These are phyloP conservation scores for Solanum rostratum DNA, from an alignment of 257 asterid species.

Conservation along the genomic window DNA sequence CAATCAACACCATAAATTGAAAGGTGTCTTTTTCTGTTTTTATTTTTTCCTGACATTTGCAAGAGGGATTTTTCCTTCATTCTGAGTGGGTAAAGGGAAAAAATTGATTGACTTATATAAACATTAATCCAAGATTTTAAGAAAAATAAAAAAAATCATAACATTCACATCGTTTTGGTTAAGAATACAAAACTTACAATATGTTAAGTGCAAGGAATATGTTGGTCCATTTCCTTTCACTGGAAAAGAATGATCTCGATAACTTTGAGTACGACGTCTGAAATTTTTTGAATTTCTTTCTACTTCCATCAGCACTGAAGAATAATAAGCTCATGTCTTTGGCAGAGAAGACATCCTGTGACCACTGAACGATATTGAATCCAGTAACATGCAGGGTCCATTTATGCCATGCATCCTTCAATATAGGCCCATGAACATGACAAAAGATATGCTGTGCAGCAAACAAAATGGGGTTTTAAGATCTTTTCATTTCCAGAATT, in stretches of 20 bases:
- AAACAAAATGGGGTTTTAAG: constrained; percentile 8
- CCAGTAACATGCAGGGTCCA: constrained; percentile 38
- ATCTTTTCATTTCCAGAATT: background rate
- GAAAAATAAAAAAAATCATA: background rate
- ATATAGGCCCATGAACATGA: constrained; percentile 34
- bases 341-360: constrained; percentile 30
- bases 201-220: constrained; percentile 61
- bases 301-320: constrained; percentile 41
- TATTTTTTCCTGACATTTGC: background rate
- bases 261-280: constrained; percentile 31
- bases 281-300: constrained; percentile 16
- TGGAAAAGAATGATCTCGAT: constrained; percentile 33
- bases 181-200: constrained; percentile 41
- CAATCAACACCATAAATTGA: background rate
- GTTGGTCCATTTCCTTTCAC: constrained; percentile 59
- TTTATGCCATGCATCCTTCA: constrained; percentile 36
- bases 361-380: constrained; percentile 31
- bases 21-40: background rate
- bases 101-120: background rate
- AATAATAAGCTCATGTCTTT: constrained; percentile 38
- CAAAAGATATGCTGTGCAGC: constrained; percentile 31
- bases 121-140: background rate
- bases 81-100: background rate
- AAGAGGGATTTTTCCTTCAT: background rate
- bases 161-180: background rate